Percentiles rank a stretch among this genome's conserved stretches.
These are phyloP conservation scores for Ilex paraguariensis DNA, from an alignment of 305 asterid genomes.

Conservation along the genomic window DNA sequence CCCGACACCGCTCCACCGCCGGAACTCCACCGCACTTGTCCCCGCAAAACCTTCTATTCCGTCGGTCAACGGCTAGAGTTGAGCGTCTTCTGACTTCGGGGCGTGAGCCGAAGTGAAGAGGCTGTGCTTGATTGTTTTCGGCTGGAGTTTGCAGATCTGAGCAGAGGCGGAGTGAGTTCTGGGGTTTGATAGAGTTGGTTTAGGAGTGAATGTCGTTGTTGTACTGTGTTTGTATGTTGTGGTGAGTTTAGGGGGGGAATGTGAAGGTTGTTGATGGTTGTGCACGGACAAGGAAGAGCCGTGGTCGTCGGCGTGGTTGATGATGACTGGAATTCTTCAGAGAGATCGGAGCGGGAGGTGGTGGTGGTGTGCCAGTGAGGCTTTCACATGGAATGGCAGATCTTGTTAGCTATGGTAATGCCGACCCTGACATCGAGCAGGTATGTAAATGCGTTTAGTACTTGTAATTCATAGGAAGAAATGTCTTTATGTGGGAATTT, in stretches of 20 bases:
- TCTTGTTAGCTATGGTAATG: slow-evolving; percentile 86
- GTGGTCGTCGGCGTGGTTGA: slow-evolving; percentile 50
- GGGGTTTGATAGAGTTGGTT: not conserved
- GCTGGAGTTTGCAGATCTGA: not conserved
- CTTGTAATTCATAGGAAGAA: too few relatives aligned
- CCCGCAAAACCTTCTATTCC: not conserved
- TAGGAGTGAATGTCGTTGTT: not conserved
- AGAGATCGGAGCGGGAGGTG: slow-evolving; percentile 63
- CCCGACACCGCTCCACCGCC: slow-evolving; percentile 1
- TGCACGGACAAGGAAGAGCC: slow-evolving; percentile 42
- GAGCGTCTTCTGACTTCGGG: not conserved
- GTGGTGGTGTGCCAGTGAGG: slow-evolving; percentile 69
- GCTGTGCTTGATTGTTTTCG: not conserved
- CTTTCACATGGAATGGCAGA: slow-evolving; percentile 98
- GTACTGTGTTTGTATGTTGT: not conserved
- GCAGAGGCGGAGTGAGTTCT: not conserved
- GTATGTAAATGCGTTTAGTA: slow-evolving; percentile 16
- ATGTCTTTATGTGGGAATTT: not conserved
- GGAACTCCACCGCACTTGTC: not conserved
- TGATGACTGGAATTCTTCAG: slow-evolving; percentile 60
- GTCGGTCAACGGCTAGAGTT: not conserved
- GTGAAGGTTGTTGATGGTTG: slow-evolving; percentile 49
- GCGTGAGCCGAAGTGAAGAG: not conserved
- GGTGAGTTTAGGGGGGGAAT: slow-evolving; percentile 22
- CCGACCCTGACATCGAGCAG: slow-evolving; percentile 88